A percentile compares a stretch with the other conserved stretches of the same genome.
These are phyloP conservation scores for Scheffersomyces quercinus DNA, from an alignment of 1,139 yeast genomes.

Conservation along the genomic window DNA sequence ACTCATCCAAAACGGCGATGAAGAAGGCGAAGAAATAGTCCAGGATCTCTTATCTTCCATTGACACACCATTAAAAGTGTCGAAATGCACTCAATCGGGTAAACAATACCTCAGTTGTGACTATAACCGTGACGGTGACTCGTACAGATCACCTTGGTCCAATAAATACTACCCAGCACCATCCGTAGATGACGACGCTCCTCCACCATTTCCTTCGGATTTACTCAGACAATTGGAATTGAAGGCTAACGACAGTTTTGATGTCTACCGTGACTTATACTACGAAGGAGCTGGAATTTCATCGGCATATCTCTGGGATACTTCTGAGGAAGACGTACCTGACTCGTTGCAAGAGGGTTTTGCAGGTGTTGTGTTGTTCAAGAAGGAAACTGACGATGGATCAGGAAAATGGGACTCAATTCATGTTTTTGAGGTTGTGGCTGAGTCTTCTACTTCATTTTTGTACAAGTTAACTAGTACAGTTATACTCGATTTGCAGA, in stretches of 20 bases:
- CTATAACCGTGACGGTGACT: slow-evolving; percentile 92
- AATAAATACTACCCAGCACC: slow-evolving; percentile 71
- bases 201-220: slow-evolving; percentile 72
- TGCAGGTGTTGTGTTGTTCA: slow-evolving; percentile 89
- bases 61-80: slow-evolving; percentile 75
- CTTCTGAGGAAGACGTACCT: slow-evolving; percentile 47
- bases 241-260: slow-evolving; percentile 88
- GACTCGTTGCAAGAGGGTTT: slow-evolving; percentile 48
- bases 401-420: slow-evolving; percentile 86
- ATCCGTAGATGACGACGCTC: slow-evolving; percentile 54
- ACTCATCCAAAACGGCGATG: slow-evolving; percentile 52
- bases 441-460: slow-evolving; percentile 47
- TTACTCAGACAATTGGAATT: slow-evolving; percentile 72
- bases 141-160: slow-evolving; percentile 90
- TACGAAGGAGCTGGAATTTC: slow-evolving; percentile 89
- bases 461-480: slow-evolving; percentile 82
- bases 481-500: slow-evolving; percentile 70
- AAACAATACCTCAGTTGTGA: slow-evolving; percentile 84
- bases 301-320: slow-evolving; percentile 92
- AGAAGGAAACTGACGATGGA: slow-evolving; percentile 61
- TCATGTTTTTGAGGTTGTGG: slow-evolving; percentile 82
- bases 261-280: slow-evolving; percentile 87
- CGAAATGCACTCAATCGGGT: slow-evolving; percentile 58
- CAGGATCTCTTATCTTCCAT: slow-evolving; percentile 86
- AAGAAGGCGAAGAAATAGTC: slow-evolving; percentile 55